Conservation (phyloP, 1,284 basidiomycete genomes). For the Ceratobasidium sp. region DNA sequence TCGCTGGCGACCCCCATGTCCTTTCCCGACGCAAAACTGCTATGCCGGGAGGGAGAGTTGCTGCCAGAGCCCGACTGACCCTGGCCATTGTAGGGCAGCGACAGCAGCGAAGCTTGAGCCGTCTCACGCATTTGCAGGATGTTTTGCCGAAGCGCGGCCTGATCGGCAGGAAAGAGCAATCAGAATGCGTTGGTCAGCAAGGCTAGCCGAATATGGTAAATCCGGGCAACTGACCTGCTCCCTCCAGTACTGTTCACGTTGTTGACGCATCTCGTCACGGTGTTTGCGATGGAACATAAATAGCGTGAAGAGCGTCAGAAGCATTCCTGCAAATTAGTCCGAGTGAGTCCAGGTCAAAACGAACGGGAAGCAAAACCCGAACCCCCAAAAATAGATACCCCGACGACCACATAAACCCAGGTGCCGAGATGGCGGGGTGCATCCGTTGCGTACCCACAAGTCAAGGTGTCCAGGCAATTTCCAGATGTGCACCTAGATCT, state of each 20-base stretch:
- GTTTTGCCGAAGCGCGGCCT: constrained; percentile 82
- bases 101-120: constrained; percentile 70
- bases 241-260: constrained; percentile 85
- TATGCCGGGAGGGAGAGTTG: constrained; percentile 35
- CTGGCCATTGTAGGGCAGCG: constrained; percentile 61
- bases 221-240: constrained; percentile 69
- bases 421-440: constrained; percentile 70
- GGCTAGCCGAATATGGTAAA: background rate
- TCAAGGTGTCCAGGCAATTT: constrained; percentile 73
- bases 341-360: constrained; percentile 23
- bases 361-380: constrained; percentile 50
- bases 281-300: constrained; percentile 77
- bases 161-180: constrained; percentile 17
- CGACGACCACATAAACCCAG: constrained; percentile 81
- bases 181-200: background rate
- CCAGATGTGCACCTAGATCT: constrained; percentile 72
- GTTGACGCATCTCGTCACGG: constrained; percentile 79
- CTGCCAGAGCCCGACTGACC: constrained; percentile 31
- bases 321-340: constrained; percentile 65
- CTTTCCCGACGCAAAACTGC: constrained; percentile 38
- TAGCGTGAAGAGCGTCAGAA: constrained; percentile 71
- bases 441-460: constrained; percentile 71
- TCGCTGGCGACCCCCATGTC: constrained; percentile 25
- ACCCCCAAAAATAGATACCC: constrained; percentile 76
- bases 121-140: constrained; percentile 79